A percentile compares a stretch with the other conserved stretches of the same genome.
phyloP scores from a whole-genome alignment of 352 stramenopile species.

The Globisporangium viniferum region DNA sequence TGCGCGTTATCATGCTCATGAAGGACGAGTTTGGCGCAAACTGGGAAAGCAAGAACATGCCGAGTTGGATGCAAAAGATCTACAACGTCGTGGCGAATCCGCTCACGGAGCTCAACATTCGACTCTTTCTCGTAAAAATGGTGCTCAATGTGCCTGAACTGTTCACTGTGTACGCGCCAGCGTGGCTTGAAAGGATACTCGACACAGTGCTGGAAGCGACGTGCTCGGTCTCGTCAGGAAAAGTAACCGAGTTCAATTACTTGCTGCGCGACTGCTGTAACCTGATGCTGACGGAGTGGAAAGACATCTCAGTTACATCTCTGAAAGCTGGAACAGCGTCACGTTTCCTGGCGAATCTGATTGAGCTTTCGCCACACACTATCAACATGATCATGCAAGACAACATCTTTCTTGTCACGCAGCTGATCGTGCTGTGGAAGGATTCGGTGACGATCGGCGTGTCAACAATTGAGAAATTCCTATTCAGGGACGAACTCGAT shows the following conservation, averaged over 20 bases:
- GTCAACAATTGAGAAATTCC: slow-evolving; percentile 31
- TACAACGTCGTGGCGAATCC: slow-evolving; percentile 42
- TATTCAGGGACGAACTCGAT: slow-evolving; percentile 34
- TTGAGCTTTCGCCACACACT: slow-evolving; percentile 52
- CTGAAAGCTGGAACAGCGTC: slow-evolving; percentile 21
- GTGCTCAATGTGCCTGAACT: slow-evolving; percentile 64
- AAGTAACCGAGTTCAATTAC: slow-evolving; percentile 61
- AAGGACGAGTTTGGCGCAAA: slow-evolving; percentile 58
- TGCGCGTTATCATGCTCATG: slow-evolving; percentile 77
- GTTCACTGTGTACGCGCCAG: slow-evolving; percentile 45
- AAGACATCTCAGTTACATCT: slow-evolving; percentile 24
- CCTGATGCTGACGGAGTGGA: slow-evolving; percentile 53
- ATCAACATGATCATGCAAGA: slow-evolving; percentile 59
- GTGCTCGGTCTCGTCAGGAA: slow-evolving; percentile 16
- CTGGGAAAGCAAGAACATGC: slow-evolving; percentile 56
- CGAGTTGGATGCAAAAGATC: slow-evolving; percentile 79
- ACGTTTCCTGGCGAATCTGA: slow-evolving; percentile 55
- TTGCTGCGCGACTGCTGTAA: slow-evolving; percentile 72
- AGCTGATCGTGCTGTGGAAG: slow-evolving; percentile 62
- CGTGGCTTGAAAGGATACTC: slow-evolving; percentile 56
- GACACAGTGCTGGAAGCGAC: slow-evolving; percentile 51
- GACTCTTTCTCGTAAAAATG: slow-evolving; percentile 68
- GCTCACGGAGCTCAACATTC: slow-evolving; percentile 48
- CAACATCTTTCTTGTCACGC: slow-evolving; percentile 57
- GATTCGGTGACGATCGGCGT: slow-evolving; percentile 36